Base-by-base conservation (phyloP, 1,139 yeast genomes). In the Yamadazyma sp. region DNA sequence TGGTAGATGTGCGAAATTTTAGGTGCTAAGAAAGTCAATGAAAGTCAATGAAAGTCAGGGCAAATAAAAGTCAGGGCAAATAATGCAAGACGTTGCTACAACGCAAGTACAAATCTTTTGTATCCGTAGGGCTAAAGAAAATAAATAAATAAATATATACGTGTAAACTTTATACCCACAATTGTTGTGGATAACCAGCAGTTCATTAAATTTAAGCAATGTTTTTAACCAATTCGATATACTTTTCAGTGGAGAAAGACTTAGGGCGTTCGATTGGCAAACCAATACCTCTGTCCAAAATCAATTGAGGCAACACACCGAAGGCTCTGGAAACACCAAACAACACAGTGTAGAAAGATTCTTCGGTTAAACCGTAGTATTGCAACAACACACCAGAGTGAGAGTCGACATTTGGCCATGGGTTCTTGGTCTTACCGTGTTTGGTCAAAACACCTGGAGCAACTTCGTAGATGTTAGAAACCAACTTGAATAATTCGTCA, bases 381-480 rank as follows among this genome's bases (percentile, higher is more conserved):
- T 90, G 96, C 74, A 92, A 82, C 57, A 92, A 74, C 53, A 90
- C 96, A 74, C 97, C 97, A 39, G 97, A 89, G 73, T 88, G 95
- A 43, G 97, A 87, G 72, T 90, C 97, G 56, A 90, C 97, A 69
- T 90, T 90, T 70, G 97, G 97, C 92, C 92, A 89, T 73, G 97
- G 97, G 81, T 89, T 90, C 82, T 88, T 87, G 62, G 97, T 89
- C 81, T 90, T 90, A 70, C 97, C 97, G 70, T 90, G 97, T 76
- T 88, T 80, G 62, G 94, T 85, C 64, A 90, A 79, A 47, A 90
- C 97, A 57, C 80, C 85, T 64, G 97, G 97, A 48, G 97, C 97
- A 61, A 90, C 92, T 66, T 89, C 90, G 70, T 89, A 88, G 54
- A 89, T 85, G 70, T 84, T 80, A 43, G 94, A 82, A 45, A 89